Percentiles rank a stretch among this genome's conserved stretches.
Evolutionary conservation across 2,329 filamentous ascomycete genomes (phyloP).

Genomic region (Trichocomaceae sp.): DNA sequence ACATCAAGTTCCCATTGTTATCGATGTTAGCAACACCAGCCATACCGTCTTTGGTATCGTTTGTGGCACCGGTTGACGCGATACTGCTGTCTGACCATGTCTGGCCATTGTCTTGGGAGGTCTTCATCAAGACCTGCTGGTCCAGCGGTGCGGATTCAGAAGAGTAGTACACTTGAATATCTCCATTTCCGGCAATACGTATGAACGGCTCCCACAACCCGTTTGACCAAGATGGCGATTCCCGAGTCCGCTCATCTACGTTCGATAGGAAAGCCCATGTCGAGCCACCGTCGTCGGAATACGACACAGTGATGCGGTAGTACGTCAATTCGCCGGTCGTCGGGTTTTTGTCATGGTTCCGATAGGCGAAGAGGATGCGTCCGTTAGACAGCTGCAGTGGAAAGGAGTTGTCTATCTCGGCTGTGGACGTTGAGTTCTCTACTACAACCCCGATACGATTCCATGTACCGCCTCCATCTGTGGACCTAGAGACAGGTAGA

Average conservation of each 20-base stretch:
- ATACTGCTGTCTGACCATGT: not conserved
- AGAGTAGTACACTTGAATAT: conserved; percentile 1
- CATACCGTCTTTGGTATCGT: not conserved
- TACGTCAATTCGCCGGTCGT: not conserved
- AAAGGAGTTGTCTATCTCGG: conserved; percentile 2
- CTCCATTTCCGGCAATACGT: not conserved
- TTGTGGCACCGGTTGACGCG: not conserved
- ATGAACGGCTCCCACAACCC: conserved; percentile 3
- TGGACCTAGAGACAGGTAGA: not conserved
- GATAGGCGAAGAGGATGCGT: conserved; percentile 3
- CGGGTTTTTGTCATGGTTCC: not conserved
- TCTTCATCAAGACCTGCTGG: conserved; percentile 2
- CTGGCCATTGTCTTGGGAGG: conserved; percentile 1
- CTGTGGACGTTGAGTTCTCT: not conserved
- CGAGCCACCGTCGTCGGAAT: not conserved
- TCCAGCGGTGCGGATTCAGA: not conserved
- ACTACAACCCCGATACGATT: not conserved
- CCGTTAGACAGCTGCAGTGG: conserved; percentile 1
- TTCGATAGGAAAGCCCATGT: not conserved
- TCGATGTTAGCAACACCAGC: conserved; percentile 1
- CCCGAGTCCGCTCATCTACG: conserved; percentile 1
- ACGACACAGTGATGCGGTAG: conserved; percentile 1
- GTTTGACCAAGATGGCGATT: not conserved
- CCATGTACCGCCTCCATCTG: not conserved
- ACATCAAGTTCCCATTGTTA: conserved; percentile 1